Base-by-base conservation (phyloP, 768 basidiomycete species). In the Lactarius deliciosus region DNA sequence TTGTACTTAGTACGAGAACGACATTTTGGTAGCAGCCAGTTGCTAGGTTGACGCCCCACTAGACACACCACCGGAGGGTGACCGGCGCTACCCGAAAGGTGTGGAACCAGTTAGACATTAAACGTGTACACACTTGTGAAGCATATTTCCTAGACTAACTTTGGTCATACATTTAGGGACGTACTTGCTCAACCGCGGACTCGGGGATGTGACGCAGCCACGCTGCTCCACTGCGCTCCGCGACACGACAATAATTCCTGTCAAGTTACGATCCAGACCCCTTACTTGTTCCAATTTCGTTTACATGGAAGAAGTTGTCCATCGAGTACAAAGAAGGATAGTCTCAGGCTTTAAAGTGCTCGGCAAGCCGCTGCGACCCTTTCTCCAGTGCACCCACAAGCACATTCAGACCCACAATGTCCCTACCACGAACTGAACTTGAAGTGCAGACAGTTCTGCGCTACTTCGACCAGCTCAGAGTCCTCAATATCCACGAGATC, bases 381-480 rank as follows among this genome's bases (percentile, higher is more conserved):
- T 25, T 53, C 50, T 15, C 36, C 16, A 53, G 50, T 34, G 34
- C 18, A 41, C 28, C 16, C 25, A 18, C 61, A 32, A n/a, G n/a
- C 28, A 53, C 22, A 18, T 9, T 53, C 50, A 53, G 25, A 20
- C 32, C 32, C 54, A 38, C 43, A 7, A 53, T 53, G 50, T 6
- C 32, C 32, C 32, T 3, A 30, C 28, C 47, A 10, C 22, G 22
- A 30, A 58, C 32, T 56, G 38, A 53, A 58, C n/a, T 22, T 11
- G 32, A 32, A 8, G n/a, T 66, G 11, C 53, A 3, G 38, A 45
- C 40, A 18, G 57, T 66, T 11, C 47, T 54, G 8, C 45, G 7
- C 25, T 66, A 63, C 40, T 6, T 66, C n/a, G 61, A 66, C 6
- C 8, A 32, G 28, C 5, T 66, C 61, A 41, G 41, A 57, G 57